Evolutionary conservation across 148 eudicot genomes (phyloP), one percentile per base, ranked within the genome.

Genomic region (Chenopodium album): DNA sequence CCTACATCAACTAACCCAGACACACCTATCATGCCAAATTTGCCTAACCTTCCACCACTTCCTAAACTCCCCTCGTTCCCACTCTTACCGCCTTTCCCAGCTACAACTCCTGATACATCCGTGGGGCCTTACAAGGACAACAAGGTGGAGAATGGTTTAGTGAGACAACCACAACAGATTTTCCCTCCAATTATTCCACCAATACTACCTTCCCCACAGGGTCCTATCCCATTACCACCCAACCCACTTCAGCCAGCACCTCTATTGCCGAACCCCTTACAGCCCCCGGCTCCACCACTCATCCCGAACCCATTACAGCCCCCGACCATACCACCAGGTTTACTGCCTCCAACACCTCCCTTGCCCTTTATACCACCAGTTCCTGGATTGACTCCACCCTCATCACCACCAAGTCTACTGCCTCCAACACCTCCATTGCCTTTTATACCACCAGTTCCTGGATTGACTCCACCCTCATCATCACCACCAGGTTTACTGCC

Each of bases 1-100:
- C 75, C 80, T 9, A 76, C 87, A 4, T 83, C 89, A 63, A 71
- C 75, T 71, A 26, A 37, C 5, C 88, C 88, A 6, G 59, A 70
- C 29, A 22, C 79, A 73, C 94, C 94, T 20, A 78, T 80, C 11
- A 2, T 88, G 41, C 92, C 94, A 16, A 83, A 86, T 60, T 72
- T 87, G 22, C 93, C 95, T 0, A 9, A 4, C 23, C 86, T 92
- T 0, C 97, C 94, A 4, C 80, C 78, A 1, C 86, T 92, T 46
- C 87, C 65, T 62, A 62, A 62, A 19, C 65, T 62, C 92, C 9
- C 34, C 52, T 67, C 44, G 5, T 80, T 90, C 13, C 88, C 94
- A 46, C 37, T 20, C 1, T 13, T 81, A 32, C 83, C 73, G 41
- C 56, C 66, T 75, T 47, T 56, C 20, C 62, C 73, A 8, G 29